Evolutionary conservation across 805 yeast genomes (phyloP), one percentile per base, ranked within the genome.

Genomic region (Starmera pachycereana): DNA sequence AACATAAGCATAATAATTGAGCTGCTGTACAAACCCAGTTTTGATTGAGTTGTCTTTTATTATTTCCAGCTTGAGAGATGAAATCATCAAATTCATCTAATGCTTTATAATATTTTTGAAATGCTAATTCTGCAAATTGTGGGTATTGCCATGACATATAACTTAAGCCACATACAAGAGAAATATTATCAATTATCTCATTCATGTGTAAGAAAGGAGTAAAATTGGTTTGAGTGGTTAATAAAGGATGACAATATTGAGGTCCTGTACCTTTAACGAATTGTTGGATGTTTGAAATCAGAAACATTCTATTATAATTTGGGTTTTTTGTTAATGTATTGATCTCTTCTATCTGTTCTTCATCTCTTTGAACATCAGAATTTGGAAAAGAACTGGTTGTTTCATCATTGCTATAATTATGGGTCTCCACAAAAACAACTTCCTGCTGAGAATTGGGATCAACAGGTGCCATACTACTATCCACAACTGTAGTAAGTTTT

Each of bases 231-330:
- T 57, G 58, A 1, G 72, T 68, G 10, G 68, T 65, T 6, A 68
- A 47, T 12, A 53, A 48, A 2, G 63, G 61, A 42, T 66, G 71
- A 0, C 71, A 61, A 32, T 60, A 49, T 41, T 67, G 71, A 1
- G 73, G 69, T 1, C 68, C 64, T 9, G 68, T 52, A 4, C 66
- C 51, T 6, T 61, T 60, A 44, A 70, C 59, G 44, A 67, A 69
- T 2, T 66, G 68, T 35, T 61, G 57, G 6, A 61, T 53, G 42
- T 68, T 67, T 4, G 63, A 64, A 6, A 35, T 22, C 29, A 45
- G 36, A 40, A 49, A 47, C n/a, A 27, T 37, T 12, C 46, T 47
- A 10, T 42, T 35, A 12, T 29, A 37, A 10, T 37, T 40, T 16
- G 27, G 40, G 6, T 35, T 14, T 8, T 22, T 22, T 2, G 27